phyloP scores from a whole-genome alignment of 2,329 filamentous ascomycete genomes.

The Shiraia sp. region DNA sequence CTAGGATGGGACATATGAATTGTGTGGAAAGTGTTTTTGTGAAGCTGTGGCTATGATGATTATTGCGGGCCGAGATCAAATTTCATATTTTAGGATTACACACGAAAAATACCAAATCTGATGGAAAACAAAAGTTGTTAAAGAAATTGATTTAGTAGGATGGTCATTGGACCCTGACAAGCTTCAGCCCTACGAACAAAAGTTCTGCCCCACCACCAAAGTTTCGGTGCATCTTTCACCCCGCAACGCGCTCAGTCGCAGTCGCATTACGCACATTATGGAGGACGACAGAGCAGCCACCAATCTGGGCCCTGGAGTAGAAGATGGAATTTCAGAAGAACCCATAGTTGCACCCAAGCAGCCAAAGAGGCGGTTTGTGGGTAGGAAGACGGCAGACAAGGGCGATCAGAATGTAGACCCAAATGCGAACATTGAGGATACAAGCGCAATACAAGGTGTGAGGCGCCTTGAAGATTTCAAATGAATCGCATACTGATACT shows the following conservation, averaged over 20 bases:
- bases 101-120: no score
- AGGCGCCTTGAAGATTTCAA: slow-evolving; percentile 15
- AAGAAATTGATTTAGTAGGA: no score
- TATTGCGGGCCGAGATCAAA: no score
- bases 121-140: no score
- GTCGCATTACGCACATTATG: slow-evolving; percentile 54
- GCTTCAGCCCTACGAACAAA: no score
- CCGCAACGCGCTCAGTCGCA: background rate
- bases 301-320: slow-evolving; percentile 70
- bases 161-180: no score
- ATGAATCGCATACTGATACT: slow-evolving; percentile 9
- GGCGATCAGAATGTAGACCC: slow-evolving; percentile 49
- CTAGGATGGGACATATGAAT: background rate
- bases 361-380: slow-evolving; percentile 91
- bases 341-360: slow-evolving; percentile 60
- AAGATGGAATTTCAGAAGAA: slow-evolving; percentile 64
- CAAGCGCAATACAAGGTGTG: slow-evolving; percentile 70
- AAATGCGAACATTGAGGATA: slow-evolving; percentile 60
- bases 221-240: background rate
- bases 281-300: slow-evolving; percentile 74
- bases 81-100: no score
- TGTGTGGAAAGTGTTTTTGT: background rate
- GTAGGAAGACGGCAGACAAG: slow-evolving; percentile 71
- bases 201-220: slow-evolving; percentile 1
- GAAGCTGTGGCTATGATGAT: no score